Evolutionary conservation across 805 yeast species (phyloP), one percentile per base, ranked within the genome.

Genomic region (Yueomyces sp.): DNA sequence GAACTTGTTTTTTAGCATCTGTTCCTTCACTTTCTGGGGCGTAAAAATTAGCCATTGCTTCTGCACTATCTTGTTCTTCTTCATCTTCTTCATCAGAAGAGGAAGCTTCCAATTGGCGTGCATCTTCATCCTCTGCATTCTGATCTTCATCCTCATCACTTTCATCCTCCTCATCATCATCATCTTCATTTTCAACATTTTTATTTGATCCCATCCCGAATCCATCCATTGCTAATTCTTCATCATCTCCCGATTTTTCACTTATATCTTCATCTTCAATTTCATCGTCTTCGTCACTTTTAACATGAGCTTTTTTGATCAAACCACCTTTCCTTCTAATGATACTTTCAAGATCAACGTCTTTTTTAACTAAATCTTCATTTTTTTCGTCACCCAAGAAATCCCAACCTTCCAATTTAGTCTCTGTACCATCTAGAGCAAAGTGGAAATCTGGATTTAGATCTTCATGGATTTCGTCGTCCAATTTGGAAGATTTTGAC

Each of bases 241-340:
- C 62, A 28, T 58, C 64, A 43, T 56, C 57, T 11, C 51, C 54
- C 9, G 60, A 67, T 46, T 60, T 65, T 36, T 68, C 74, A 31
- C 65, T 67, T 9, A 66, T 72, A 7, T 71, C 75, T 60, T 66
- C 70, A 5, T 64, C 69, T 11, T 62, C 69, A 5, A 60, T 66
- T 7, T 63, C 68, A 3, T 61, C 68, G 11, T 60, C 65, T 26
- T 51, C 59, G 4, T 59, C 67, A 8, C 55, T 57, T 19, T 65
- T 68, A 12, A 69, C 63, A 40, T 72, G 76, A 1, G 73, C 77
- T 44, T 76, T 56, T 42, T 75, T 74, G 4, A 73, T 67, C 44
- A 81, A 67, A 38, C 95, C 85, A 60, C 96, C 94, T 54, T 85
- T 88, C 61, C 88, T 74, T 65, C 81, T 78, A 52, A 90, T 83